These are phyloP conservation scores for Saccharomyces hybrid DNA, from an alignment of 1,139 yeast genomes.

Conservation along the genomic window DNA sequence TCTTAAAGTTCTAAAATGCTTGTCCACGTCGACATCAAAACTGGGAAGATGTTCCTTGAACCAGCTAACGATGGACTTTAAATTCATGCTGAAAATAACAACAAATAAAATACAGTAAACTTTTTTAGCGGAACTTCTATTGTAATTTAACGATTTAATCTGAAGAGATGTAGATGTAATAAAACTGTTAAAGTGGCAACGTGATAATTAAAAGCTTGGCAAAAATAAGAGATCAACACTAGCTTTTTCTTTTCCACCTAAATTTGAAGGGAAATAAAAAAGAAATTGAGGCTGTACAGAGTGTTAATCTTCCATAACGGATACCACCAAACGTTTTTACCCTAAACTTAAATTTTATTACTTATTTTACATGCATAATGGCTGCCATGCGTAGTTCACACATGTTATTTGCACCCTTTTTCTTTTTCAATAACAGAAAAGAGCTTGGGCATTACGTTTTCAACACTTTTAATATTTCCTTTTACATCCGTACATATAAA, in stretches of 20 bases:
- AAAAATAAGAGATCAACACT: background rate
- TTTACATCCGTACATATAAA: background rate
- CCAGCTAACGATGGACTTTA: background rate
- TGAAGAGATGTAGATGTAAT: background rate
- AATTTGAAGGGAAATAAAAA: background rate
- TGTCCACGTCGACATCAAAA: constrained; percentile 8
- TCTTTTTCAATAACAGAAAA: background rate
- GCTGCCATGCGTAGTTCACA: background rate
- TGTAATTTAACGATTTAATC: background rate
- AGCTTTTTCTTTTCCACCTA: background rate
- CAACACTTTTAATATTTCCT: background rate
- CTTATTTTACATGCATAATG: background rate
- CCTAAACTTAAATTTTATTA: background rate
- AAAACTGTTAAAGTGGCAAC: background rate
- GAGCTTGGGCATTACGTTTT: background rate
- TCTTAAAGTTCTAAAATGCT: constrained; percentile 3
- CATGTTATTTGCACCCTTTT: background rate
- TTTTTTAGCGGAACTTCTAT: background rate
- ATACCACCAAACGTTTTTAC: background rate
- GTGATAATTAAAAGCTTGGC: background rate
- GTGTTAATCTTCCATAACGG: background rate
- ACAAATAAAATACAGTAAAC: background rate
- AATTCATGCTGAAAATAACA: background rate
- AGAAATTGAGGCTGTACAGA: background rate
- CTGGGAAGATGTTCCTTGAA: constrained; percentile 5